Evolutionary conservation across 1,139 yeast species (phyloP).

Genomic region (Hyphopichia khmerensis): DNA sequence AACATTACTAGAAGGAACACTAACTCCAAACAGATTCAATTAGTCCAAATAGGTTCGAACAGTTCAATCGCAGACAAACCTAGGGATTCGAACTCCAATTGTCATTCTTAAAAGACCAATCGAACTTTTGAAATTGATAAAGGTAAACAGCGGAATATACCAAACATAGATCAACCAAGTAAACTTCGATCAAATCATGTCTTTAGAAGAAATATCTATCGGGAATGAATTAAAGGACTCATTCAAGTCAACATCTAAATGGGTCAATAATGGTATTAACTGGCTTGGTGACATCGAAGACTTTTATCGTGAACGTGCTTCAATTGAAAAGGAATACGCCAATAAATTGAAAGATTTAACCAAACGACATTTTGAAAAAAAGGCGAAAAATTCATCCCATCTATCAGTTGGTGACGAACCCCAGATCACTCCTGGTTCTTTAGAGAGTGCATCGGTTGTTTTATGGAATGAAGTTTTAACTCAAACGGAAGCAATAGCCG

Average conservation of each 20-base stretch:
- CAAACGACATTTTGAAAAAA: constrained; percentile 70
- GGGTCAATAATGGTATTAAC: constrained; percentile 71
- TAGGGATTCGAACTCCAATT: too few species aligned
- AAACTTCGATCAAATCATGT: constrained; percentile 11
- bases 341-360: constrained; percentile 63
- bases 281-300: constrained; percentile 79
- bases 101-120: too few species aligned
- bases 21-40: too few species aligned
- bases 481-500: constrained; percentile 80
- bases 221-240: constrained; percentile 81
- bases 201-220: constrained; percentile 32
- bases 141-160: too few species aligned
- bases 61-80: too few species aligned
- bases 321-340: constrained; percentile 81
- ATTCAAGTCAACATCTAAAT: constrained; percentile 69
- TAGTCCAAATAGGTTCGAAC: too few species aligned
- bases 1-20: too few species aligned
- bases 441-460: constrained; percentile 90
- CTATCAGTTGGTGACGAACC: constrained; percentile 93
- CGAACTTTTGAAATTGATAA: too few species aligned
- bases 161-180: too few species aligned
- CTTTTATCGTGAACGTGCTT: constrained; percentile 81
- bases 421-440: constrained; percentile 87
- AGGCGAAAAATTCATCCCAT: constrained; percentile 64
- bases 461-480: constrained; percentile 89